Percentiles rank a stretch among this genome's conserved stretches.
Evolutionary conservation across 2,329 filamentous ascomycete genomes (phyloP).

Genomic region (Lachnellula willkommii): DNA sequence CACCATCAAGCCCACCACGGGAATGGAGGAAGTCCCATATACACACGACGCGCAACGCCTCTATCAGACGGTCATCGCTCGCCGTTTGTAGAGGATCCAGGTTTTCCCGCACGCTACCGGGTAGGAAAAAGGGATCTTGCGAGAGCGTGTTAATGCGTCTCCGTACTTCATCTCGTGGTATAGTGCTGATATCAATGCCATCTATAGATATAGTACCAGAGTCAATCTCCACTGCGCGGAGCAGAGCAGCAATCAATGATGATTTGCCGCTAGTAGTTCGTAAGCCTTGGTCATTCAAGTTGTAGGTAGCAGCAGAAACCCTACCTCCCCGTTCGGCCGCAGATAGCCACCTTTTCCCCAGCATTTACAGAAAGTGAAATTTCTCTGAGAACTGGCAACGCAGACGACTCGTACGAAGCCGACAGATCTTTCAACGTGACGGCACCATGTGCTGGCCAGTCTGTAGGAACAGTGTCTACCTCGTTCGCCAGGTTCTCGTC

Average conservation of each 20-base stretch:
- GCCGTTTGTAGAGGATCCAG: slow-evolving; percentile 38
- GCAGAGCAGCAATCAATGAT: slow-evolving; percentile 41
- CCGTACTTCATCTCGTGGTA: slow-evolving; percentile 43
- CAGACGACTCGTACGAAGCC: no score
- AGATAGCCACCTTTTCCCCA: slow-evolving; percentile 46
- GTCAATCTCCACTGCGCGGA: slow-evolving; percentile 44
- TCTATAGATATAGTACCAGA: slow-evolving; percentile 42
- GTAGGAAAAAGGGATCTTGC: slow-evolving; percentile 47
- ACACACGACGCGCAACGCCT: slow-evolving; percentile 40
- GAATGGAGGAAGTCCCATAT: slow-evolving; percentile 22
- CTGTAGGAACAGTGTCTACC: no score
- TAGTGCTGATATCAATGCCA: slow-evolving; percentile 38
- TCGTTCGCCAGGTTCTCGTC: no score
- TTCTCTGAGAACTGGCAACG: slow-evolving; percentile 17
- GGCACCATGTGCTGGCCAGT: no score
- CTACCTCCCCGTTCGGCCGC: slow-evolving; percentile 31
- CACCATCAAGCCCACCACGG: slow-evolving; percentile 20
- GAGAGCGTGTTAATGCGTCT: slow-evolving; percentile 36
- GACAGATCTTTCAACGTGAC: no score
- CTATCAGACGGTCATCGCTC: slow-evolving; percentile 38
- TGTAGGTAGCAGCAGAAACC: no score
- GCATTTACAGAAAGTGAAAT: slow-evolving; percentile 33
- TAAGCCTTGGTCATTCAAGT: no score
- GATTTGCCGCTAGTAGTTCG: slow-evolving; percentile 32
- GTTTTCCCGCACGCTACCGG: slow-evolving; percentile 43